These are phyloP conservation scores for Buxus sempervirens DNA, from an alignment of 164 flowering plant genomes.

Conservation along the genomic window DNA sequence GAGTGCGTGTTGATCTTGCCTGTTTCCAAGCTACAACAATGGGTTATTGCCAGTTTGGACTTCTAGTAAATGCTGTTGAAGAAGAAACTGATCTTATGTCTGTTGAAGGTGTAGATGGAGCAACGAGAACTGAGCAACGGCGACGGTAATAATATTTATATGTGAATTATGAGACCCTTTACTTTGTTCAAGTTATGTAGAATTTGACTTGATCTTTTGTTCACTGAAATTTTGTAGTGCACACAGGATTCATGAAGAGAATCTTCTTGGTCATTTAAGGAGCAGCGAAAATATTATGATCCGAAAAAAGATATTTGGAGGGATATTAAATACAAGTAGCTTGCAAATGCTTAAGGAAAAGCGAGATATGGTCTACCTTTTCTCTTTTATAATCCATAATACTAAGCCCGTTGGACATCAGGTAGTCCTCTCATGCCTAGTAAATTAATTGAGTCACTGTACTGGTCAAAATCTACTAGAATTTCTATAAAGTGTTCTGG, in stretches of 20 bases:
- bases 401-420: conserved; percentile 98
- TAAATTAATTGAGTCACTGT: neutral
- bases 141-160: conserved; percentile 39
- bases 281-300: conserved; percentile 32
- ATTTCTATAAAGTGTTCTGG: neutral
- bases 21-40: conserved; percentile 72
- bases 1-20: conserved; percentile 66
- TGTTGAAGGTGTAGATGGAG: conserved; percentile 28
- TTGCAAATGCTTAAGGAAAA: conserved; percentile 67
- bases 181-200: neutral
- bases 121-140: conserved; percentile 25
- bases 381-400: conserved; percentile 76
- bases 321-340: conserved; percentile 52
- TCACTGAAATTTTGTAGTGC: conserved; percentile 25
- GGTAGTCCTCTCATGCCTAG: conserved; percentile 39
- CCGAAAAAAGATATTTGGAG: conserved; percentile 45
- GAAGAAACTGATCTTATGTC: conserved; percentile 28
- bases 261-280: conserved; percentile 27
- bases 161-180: neutral
- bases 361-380: conserved; percentile 57
- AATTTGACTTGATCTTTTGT: conserved; percentile 1
- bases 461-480: neutral
- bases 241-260: conserved; percentile 22
- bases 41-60: conserved; percentile 82
- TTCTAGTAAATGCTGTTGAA: conserved; percentile 47